A percentile compares a stretch with the other conserved stretches of the same genome.
These are phyloP conservation scores for Plasmodium malariae DNA, from an alignment of 169 alveolate species.

Conservation along the genomic window DNA sequence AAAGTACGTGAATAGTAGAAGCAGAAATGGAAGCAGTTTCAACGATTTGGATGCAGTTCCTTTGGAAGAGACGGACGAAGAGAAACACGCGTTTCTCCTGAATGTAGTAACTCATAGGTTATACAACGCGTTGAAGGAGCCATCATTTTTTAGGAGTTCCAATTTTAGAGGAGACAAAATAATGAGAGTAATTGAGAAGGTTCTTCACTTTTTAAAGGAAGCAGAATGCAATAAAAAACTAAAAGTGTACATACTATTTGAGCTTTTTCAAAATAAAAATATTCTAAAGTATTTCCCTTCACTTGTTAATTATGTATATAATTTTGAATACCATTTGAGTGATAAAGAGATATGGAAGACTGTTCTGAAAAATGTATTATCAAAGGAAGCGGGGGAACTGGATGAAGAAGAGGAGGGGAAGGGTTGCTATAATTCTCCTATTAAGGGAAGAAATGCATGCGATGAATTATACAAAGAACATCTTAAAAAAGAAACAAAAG, in stretches of 20 bases:
- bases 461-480: background rate
- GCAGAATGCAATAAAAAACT: slow-evolving; percentile 45
- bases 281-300: slow-evolving; percentile 48
- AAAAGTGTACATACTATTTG: slow-evolving; percentile 39
- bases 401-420: background rate
- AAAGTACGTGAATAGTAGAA: slow-evolving; percentile 1
- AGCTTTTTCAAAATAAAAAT: slow-evolving; percentile 36
- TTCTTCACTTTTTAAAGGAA: slow-evolving; percentile 17
- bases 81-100: background rate
- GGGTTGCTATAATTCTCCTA: background rate
- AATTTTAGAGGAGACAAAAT: slow-evolving; percentile 1
- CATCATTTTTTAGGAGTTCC: background rate
- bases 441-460: background rate
- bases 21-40: background rate
- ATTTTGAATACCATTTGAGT: slow-evolving; percentile 7
- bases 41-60: too few species aligned
- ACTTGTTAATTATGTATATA: background rate
- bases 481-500: background rate
- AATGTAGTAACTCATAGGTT: background rate
- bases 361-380: slow-evolving; percentile 15
- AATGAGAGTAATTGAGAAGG: slow-evolving; percentile 15
- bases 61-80: background rate
- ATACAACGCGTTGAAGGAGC: slow-evolving; percentile 26
- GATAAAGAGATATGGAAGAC: slow-evolving; percentile 29
- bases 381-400: background rate